Conservation (phyloP, 148 eudicot genomes). For the Persicaria maculosa region DNA sequence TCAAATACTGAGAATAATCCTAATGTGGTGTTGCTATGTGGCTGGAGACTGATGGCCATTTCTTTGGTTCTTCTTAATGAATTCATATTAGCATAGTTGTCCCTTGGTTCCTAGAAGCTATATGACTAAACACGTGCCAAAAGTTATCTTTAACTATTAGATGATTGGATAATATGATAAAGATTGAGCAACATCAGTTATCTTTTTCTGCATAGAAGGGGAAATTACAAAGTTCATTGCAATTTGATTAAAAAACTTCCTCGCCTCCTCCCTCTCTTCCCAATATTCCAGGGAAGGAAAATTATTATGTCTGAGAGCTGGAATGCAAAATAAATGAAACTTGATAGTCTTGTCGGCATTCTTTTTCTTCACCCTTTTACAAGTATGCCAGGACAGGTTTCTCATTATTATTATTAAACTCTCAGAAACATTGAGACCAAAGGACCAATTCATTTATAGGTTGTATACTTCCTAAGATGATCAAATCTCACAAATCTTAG, state of each 20-base stretch:
- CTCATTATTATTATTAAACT: neutral
- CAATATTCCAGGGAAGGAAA: neutral
- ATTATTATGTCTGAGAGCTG: neutral
- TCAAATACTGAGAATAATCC: neutral
- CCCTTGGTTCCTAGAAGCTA: neutral
- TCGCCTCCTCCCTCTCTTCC: neutral
- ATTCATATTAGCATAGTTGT: neutral
- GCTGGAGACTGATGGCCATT: neutral
- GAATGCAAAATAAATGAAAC: neutral
- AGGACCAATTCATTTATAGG: neutral
- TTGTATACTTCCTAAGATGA: neutral
- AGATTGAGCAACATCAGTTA: conserved; percentile 1
- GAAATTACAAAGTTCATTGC: neutral
- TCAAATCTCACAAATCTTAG: too few species aligned
- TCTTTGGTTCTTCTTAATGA: neutral
- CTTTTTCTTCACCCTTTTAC: neutral
- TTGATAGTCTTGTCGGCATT: neutral
- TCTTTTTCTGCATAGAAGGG: neutral
- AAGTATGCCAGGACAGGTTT: neutral
- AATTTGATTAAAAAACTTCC: neutral
- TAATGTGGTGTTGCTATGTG: neutral
- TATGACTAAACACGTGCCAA: neutral
- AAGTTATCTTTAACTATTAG: neutral
- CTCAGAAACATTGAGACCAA: neutral
- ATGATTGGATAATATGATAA: neutral